phyloP scores from a whole-genome alignment of 2,329 filamentous ascomycete species.

The Aspergillus sp. region DNA sequence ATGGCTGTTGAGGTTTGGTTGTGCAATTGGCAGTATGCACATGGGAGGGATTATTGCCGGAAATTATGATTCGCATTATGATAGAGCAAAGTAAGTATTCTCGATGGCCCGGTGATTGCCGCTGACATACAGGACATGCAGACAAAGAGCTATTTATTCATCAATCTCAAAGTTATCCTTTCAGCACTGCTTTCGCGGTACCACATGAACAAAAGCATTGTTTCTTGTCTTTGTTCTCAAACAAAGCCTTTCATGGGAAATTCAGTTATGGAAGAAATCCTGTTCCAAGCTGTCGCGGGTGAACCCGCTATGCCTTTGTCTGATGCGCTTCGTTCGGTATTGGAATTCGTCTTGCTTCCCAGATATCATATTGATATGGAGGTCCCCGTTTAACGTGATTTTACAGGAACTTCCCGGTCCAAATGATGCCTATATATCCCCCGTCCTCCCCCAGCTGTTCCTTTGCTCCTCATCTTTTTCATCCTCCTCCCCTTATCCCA shows the following conservation, averaged over 20 bases:
- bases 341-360: neutral
- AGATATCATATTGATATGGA: too few species aligned
- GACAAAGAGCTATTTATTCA: slow-evolving; percentile 50
- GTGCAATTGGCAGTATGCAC: slow-evolving; percentile 74
- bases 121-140: neutral
- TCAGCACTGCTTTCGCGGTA: neutral
- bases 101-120: neutral
- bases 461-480: neutral
- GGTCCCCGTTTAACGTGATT: too few species aligned
- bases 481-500: neutral
- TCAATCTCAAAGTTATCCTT: slow-evolving; percentile 41
- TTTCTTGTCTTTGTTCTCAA: neutral
- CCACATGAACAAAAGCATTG: neutral
- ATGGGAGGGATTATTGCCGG: slow-evolving; percentile 66
- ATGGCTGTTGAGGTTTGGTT: slow-evolving; percentile 73
- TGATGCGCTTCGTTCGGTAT: neutral
- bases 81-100: neutral
- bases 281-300: neutral
- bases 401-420: too few species aligned
- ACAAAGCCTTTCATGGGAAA: neutral
- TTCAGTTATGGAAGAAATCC: neutral
- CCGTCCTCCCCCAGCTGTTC: too few species aligned
- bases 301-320: neutral
- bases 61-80: slow-evolving; percentile 23
- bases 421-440: too few species aligned